A percentile compares a stretch with the other conserved stretches of the same genome.
Evolutionary conservation across 2,329 filamentous ascomycete species (phyloP).

Genomic region (Penicillium hordei): DNA sequence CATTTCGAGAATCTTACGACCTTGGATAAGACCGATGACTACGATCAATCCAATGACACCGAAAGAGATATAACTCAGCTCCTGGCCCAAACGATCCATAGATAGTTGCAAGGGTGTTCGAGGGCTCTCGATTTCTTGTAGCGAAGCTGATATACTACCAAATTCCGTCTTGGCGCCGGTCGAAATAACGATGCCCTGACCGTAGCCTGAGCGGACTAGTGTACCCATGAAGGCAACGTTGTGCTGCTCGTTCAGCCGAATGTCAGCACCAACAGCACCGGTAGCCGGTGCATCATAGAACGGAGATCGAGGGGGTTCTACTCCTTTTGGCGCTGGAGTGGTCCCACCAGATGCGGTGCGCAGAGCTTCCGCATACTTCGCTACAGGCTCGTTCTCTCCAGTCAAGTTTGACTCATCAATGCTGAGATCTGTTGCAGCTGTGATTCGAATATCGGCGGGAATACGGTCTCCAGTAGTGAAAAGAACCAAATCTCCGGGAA

Average conservation of each 20-base stretch:
- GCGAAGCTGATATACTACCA: slow-evolving; percentile 89
- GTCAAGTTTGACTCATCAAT: slow-evolving; percentile 98
- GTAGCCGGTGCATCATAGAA: slow-evolving; percentile 60
- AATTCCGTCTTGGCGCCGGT: slow-evolving; percentile 94
- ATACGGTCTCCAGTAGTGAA: slow-evolving; percentile 97
- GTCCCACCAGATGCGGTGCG: slow-evolving; percentile 30
- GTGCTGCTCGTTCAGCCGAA: slow-evolving; percentile 70
- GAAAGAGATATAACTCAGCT: slow-evolving; percentile 96
- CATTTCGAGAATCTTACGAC: slow-evolving; percentile 85
- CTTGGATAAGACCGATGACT: slow-evolving; percentile 83
- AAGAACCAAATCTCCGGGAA: slow-evolving; percentile 87
- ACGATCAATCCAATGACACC: slow-evolving; percentile 92
- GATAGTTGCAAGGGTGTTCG: slow-evolving; percentile 90
- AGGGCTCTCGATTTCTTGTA: slow-evolving; percentile 93
- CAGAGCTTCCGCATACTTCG: slow-evolving; percentile 68
- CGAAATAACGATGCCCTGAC: slow-evolving; percentile 94
- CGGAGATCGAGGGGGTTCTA: slow-evolving; percentile 52
- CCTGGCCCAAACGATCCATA: slow-evolving; percentile 96
- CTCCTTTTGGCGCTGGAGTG: slow-evolving; percentile 36
- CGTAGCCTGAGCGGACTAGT: slow-evolving; percentile 88
- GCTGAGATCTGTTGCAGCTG: slow-evolving; percentile 80
- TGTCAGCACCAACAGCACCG: slow-evolving; percentile 62
- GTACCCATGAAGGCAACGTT: slow-evolving; percentile 99
- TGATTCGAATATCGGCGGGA: slow-evolving; percentile 93
- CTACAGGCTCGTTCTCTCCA: slow-evolving; percentile 91